These are phyloP conservation scores for Acanthamoeba healyi DNA, from an alignment of 208 protist species.

Conservation along the genomic window DNA sequence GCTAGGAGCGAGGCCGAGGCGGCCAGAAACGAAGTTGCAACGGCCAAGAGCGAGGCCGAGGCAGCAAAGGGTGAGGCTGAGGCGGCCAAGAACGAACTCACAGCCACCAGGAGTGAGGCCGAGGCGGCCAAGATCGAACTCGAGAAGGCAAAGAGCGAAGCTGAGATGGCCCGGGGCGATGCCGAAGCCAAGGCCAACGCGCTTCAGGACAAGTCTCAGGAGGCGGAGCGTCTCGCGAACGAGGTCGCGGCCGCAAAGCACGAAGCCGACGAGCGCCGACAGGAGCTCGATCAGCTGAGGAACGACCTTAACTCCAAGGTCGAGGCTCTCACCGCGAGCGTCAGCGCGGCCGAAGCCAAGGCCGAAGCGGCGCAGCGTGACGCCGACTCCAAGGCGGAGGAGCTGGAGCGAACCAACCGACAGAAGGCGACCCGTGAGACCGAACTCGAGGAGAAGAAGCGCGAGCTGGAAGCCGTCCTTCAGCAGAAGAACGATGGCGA, in stretches of 20 bases:
- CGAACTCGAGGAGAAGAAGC: conserved; percentile 56
- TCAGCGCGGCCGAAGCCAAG: background rate
- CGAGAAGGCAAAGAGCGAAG: background rate
- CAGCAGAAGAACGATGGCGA: background rate
- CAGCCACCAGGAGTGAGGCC: background rate
- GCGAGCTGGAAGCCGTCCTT: conserved; percentile 8
- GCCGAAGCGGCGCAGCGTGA: background rate
- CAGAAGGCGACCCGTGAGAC: background rate
- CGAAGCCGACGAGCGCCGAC: background rate
- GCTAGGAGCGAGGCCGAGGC: background rate
- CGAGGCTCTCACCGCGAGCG: background rate
- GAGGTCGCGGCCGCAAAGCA: background rate
- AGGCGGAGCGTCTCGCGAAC: background rate
- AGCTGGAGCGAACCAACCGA: background rate
- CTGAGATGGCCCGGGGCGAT: background rate
- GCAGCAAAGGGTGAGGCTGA: background rate
- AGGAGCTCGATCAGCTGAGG: background rate
- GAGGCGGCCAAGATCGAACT: background rate
- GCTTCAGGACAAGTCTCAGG: background rate
- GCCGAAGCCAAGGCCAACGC: background rate
- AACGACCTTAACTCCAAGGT: background rate
- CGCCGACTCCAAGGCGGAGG: background rate
- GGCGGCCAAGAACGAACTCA: background rate
- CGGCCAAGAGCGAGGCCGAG: background rate
- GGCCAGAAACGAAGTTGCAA: background rate